These are phyloP conservation scores for Penicillium malachiteum DNA, from an alignment of 495 filamentous ascomycete species.

Conservation along the genomic window DNA sequence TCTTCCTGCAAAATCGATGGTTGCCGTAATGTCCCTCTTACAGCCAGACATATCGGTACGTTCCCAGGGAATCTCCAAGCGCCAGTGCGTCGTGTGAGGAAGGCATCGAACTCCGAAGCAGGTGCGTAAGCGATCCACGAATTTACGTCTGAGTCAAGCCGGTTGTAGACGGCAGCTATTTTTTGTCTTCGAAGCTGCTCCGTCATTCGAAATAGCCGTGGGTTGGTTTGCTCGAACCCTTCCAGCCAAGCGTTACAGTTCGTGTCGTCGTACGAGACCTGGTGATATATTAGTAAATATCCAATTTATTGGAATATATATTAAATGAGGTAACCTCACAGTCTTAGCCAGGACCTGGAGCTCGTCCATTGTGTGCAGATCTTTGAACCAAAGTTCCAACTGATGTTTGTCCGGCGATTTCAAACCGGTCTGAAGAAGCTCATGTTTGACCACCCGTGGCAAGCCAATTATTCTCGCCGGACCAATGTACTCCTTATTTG, in stretches of 20 bases:
- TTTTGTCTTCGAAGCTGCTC: constrained; percentile 25
- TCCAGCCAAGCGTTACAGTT: constrained; percentile 35
- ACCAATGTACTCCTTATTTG: constrained; percentile 34
- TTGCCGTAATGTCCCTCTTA: constrained; percentile 13
- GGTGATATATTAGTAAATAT: constrained; percentile 4
- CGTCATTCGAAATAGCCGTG: constrained; percentile 25
- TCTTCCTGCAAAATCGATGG: background rate
- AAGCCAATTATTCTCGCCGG: constrained; percentile 41
- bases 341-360: constrained; percentile 28
- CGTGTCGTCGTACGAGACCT: background rate
- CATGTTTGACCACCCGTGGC: constrained; percentile 1
- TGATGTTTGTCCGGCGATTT: background rate
- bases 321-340: constrained; percentile 18
- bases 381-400: constrained; percentile 41
- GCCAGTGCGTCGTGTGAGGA: background rate
- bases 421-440: constrained; percentile 14
- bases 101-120: constrained; percentile 24
- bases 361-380: constrained; percentile 35
- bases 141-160: background rate
- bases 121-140: constrained; percentile 32
- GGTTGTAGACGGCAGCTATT: constrained; percentile 27
- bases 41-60: constrained; percentile 26
- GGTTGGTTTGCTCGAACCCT: constrained; percentile 34
- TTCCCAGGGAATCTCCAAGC: background rate
- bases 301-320: background rate